Evolutionary conservation across 257 asterid species (phyloP).

Genomic region (Solanum pennellii): DNA sequence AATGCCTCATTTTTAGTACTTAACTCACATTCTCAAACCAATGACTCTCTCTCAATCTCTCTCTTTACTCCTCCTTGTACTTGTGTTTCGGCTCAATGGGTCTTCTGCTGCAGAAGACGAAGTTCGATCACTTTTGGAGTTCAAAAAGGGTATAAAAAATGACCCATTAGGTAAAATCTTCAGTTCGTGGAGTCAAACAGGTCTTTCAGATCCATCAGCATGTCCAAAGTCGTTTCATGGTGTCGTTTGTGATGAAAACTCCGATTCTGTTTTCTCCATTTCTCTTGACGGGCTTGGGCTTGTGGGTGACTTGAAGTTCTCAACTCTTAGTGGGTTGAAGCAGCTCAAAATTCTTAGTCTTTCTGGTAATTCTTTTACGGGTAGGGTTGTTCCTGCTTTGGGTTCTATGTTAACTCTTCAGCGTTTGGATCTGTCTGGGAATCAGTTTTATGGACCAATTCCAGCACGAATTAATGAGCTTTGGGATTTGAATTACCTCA

Average conservation of each 20-base stretch:
- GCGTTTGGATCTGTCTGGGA: slow-evolving; percentile 66
- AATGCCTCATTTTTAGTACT: slow-evolving; percentile 37
- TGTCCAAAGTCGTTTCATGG: slow-evolving; percentile 65
- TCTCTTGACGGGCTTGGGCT: slow-evolving; percentile 47
- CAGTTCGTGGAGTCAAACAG: slow-evolving; percentile 39
- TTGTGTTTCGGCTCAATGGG: slow-evolving; percentile 13
- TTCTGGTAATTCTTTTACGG: slow-evolving; percentile 60
- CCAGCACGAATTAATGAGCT: slow-evolving; percentile 53
- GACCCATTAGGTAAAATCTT: slow-evolving; percentile 50
- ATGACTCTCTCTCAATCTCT: slow-evolving; percentile 1
- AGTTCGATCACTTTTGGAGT: slow-evolving; percentile 71
- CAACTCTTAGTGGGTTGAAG: slow-evolving; percentile 46
- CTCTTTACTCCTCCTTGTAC: slow-evolving; percentile 8
- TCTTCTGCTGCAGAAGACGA: slow-evolving; percentile 34
- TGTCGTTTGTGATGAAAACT: slow-evolving; percentile 38
- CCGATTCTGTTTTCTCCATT: slow-evolving; percentile 34
- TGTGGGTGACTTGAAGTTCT: slow-evolving; percentile 62
- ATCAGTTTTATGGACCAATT: slow-evolving; percentile 65
- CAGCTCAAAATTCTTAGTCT: slow-evolving; percentile 50
- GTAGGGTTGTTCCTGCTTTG: slow-evolving; percentile 69
- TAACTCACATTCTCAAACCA: slow-evolving; percentile 1
- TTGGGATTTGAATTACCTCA: slow-evolving; percentile 52
- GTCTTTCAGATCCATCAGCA: slow-evolving; percentile 17
- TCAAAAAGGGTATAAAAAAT: slow-evolving; percentile 58
- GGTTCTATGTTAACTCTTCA: slow-evolving; percentile 55